phyloP scores from a whole-genome alignment of 495 filamentous ascomycete genomes.

The Hypoxylon intermedium region DNA sequence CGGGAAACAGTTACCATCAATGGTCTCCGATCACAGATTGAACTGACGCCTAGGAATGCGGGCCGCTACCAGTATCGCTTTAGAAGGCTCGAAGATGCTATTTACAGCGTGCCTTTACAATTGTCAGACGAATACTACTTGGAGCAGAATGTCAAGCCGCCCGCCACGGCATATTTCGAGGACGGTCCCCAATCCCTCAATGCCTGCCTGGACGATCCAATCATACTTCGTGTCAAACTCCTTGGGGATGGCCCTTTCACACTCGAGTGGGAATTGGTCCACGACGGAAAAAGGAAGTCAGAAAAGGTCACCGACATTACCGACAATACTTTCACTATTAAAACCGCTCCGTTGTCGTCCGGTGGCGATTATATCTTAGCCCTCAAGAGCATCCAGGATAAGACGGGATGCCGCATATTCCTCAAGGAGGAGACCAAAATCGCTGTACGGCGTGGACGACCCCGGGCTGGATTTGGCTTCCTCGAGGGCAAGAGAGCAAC shows the following conservation, averaged over 20 bases:
- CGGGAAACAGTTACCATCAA: slow-evolving; percentile 61
- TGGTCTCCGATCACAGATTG: slow-evolving; percentile 76
- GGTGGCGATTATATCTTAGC: slow-evolving; percentile 90
- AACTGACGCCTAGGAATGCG: slow-evolving; percentile 80
- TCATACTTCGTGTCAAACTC: slow-evolving; percentile 73
- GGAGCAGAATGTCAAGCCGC: slow-evolving; percentile 90
- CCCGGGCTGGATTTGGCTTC: slow-evolving; percentile 80
- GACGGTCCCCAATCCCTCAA: slow-evolving; percentile 59
- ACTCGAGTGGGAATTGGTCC: slow-evolving; percentile 93
- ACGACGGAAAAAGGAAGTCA: slow-evolving; percentile 81
- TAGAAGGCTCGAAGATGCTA: slow-evolving; percentile 74
- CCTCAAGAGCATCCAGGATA: slow-evolving; percentile 83
- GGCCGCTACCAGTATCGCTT: slow-evolving; percentile 90
- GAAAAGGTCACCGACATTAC: slow-evolving; percentile 69
- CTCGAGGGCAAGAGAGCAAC: slow-evolving; percentile 77
- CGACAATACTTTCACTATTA: slow-evolving; percentile 67
- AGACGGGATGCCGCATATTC: slow-evolving; percentile 81
- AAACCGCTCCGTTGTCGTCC: slow-evolving; percentile 71
- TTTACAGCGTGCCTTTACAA: slow-evolving; percentile 65
- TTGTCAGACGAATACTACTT: slow-evolving; percentile 58
- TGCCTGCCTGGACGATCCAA: slow-evolving; percentile 82
- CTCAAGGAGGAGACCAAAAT: slow-evolving; percentile 83
- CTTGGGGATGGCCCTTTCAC: slow-evolving; percentile 83
- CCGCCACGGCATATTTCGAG: slow-evolving; percentile 78
- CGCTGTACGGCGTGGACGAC: slow-evolving; percentile 83